phyloP scores from a whole-genome alignment of 2,329 filamentous ascomycete genomes.

The Achaetomium macrosporum region DNA sequence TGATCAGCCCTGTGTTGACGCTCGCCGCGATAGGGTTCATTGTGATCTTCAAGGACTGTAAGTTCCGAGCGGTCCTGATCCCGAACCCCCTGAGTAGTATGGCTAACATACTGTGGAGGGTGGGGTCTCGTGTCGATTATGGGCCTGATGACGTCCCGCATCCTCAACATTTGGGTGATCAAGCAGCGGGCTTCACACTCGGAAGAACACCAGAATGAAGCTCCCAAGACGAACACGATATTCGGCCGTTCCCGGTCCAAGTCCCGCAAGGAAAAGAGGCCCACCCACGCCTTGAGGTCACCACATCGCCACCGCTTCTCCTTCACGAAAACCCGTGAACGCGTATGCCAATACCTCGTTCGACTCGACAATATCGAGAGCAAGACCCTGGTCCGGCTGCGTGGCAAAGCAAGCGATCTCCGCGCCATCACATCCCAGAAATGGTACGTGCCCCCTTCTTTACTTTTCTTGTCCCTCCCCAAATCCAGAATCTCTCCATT shows the following conservation, averaged over 20 bases:
- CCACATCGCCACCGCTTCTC: neutral
- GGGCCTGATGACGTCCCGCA: slow-evolving; percentile 47
- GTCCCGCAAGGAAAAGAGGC: neutral
- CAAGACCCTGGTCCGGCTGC: slow-evolving; percentile 43
- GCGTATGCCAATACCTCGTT: neutral
- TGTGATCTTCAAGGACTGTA: slow-evolving; percentile 43
- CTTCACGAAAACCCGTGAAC: neutral
- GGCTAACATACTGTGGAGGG: slow-evolving; percentile 25
- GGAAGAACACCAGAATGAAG: slow-evolving; percentile 6
- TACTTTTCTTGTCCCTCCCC: neutral
- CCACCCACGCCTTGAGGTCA: neutral
- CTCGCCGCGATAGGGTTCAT: slow-evolving; percentile 38
- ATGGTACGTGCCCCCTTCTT: slow-evolving; percentile 26
- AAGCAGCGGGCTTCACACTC: slow-evolving; percentile 38
- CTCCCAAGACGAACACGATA: neutral
- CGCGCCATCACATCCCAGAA: slow-evolving; percentile 52
- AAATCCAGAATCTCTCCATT: neutral
- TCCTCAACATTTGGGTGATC: slow-evolving; percentile 52
- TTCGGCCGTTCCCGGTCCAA: neutral
- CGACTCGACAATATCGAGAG: slow-evolving; percentile 33
- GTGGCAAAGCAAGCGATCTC: slow-evolving; percentile 49
- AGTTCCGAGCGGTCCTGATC: slow-evolving; percentile 8
- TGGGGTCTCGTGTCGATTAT: slow-evolving; percentile 45
- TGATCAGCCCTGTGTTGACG: slow-evolving; percentile 43
- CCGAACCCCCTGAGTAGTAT: neutral